phyloP scores from a whole-genome alignment of 768 basidiomycete species.

The Symmetrospora coprosmae region DNA sequence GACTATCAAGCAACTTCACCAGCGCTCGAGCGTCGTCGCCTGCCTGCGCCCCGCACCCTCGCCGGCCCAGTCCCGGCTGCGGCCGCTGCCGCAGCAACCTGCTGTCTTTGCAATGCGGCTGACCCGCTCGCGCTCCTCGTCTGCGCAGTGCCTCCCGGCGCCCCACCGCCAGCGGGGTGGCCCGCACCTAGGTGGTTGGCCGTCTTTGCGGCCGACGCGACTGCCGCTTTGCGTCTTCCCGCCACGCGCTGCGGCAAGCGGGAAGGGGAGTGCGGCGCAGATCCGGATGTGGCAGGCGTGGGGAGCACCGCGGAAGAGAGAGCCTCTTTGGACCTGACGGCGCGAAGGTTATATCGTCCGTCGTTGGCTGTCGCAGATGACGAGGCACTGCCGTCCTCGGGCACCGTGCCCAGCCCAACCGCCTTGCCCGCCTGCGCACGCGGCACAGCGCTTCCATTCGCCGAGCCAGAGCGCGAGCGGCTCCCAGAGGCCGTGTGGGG shows the following conservation, averaged over 20 bases:
- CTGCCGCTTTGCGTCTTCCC: not conserved
- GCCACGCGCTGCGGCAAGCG: not conserved
- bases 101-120: too few species aligned
- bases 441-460: not conserved
- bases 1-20: too few species aligned
- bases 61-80: too few species aligned
- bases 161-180: too few species aligned
- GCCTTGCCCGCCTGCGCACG: not conserved
- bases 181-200: slow-evolving; percentile 3
- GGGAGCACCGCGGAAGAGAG: slow-evolving; percentile 2
- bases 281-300: not conserved
- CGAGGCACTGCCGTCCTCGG: not conserved
- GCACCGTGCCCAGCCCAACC: not conserved
- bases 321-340: slow-evolving; percentile 9
- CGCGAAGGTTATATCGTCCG: not conserved
- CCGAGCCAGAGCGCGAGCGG: not conserved
- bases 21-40: too few species aligned
- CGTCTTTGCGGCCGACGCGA: not conserved
- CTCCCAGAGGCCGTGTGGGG: not conserved
- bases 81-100: too few species aligned
- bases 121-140: too few species aligned
- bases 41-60: too few species aligned
- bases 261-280: not conserved
- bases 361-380: not conserved
- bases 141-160: too few species aligned